Evolutionary conservation across 2,329 filamentous ascomycete species (phyloP).

Genomic region (Metarhizium guizhouense): DNA sequence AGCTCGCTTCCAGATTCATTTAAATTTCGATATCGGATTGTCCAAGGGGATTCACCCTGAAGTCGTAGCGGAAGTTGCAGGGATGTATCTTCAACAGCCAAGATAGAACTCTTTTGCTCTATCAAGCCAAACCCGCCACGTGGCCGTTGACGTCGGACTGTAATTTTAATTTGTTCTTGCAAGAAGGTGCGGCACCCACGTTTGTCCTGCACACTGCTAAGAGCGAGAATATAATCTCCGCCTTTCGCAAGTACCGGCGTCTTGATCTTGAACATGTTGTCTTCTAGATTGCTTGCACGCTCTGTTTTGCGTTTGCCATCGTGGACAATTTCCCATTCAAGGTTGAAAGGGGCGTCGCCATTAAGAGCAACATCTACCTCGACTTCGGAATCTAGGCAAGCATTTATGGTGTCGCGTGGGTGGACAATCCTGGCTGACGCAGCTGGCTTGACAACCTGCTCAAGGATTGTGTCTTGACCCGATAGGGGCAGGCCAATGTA

Average conservation of each 20-base stretch:
- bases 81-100: constrained; percentile 66
- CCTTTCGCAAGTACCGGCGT: constrained; percentile 69
- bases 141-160: constrained; percentile 80
- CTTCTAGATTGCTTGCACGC: constrained; percentile 53
- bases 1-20: constrained; percentile 40
- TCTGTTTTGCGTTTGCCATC: constrained; percentile 74
- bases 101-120: constrained; percentile 67
- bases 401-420: constrained; percentile 45
- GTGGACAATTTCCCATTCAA: constrained; percentile 91
- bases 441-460: constrained; percentile 89
- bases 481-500: constrained; percentile 60
- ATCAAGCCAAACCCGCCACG: constrained; percentile 78
- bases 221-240: constrained; percentile 80
- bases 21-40: constrained; percentile 62
- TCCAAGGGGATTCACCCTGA: constrained; percentile 81
- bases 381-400: constrained; percentile 77
- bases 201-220: constrained; percentile 79
- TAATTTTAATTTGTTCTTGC: constrained; percentile 76
- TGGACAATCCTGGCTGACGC: constrained; percentile 67
- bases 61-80: constrained; percentile 74
- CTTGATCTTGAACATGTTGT: constrained; percentile 57
- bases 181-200: constrained; percentile 80
- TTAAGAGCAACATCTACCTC: constrained; percentile 65
- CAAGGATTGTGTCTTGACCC: constrained; percentile 54
- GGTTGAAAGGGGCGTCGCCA: constrained; percentile 77